Percentiles rank a stretch among this genome's conserved stretches.
phyloP scores from a whole-genome alignment of 768 basidiomycete genomes.

The Tylopilus subfusipes region DNA sequence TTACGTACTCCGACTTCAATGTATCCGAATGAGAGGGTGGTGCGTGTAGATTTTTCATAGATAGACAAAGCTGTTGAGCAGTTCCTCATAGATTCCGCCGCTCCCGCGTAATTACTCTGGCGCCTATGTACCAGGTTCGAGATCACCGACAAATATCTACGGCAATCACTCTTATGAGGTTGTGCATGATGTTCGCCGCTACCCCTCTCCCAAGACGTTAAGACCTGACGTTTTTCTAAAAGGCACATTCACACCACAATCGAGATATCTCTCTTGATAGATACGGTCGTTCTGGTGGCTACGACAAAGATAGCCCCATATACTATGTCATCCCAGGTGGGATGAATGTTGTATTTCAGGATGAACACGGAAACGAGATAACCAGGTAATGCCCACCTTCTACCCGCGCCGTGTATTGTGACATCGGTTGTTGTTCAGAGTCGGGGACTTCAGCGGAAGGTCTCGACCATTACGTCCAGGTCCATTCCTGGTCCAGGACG shows the following conservation, averaged over 20 bases:
- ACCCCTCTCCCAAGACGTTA: neutral
- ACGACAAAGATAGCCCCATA: slow-evolving; percentile 33
- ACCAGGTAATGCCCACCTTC: slow-evolving; percentile 42
- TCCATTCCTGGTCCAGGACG: slow-evolving; percentile 58
- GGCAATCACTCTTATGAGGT: slow-evolving; percentile 19
- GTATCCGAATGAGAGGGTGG: slow-evolving; percentile 28
- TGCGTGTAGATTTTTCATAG: slow-evolving; percentile 6
- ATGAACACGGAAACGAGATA: slow-evolving; percentile 60
- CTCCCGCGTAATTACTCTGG: slow-evolving; percentile 24
- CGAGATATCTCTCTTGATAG: slow-evolving; percentile 23
- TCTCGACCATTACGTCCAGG: slow-evolving; percentile 28
- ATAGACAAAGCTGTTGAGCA: neutral
- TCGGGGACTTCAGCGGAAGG: slow-evolving; percentile 47
- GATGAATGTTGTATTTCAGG: slow-evolving; percentile 63
- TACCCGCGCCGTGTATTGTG: neutral
- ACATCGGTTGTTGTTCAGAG: slow-evolving; percentile 32
- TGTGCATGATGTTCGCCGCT: slow-evolving; percentile 11
- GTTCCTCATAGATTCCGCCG: slow-evolving; percentile 25
- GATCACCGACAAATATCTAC: slow-evolving; percentile 32
- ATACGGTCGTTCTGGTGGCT: slow-evolving; percentile 14
- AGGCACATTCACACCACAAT: slow-evolving; percentile 26
- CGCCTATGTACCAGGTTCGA: slow-evolving; percentile 13
- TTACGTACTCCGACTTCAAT: slow-evolving; percentile 18
- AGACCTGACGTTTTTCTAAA: slow-evolving; percentile 9
- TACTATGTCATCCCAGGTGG: slow-evolving; percentile 66